Evolutionary conservation across 169 alveolate species (phyloP).

Genomic region (Plasmodium berghei): DNA sequence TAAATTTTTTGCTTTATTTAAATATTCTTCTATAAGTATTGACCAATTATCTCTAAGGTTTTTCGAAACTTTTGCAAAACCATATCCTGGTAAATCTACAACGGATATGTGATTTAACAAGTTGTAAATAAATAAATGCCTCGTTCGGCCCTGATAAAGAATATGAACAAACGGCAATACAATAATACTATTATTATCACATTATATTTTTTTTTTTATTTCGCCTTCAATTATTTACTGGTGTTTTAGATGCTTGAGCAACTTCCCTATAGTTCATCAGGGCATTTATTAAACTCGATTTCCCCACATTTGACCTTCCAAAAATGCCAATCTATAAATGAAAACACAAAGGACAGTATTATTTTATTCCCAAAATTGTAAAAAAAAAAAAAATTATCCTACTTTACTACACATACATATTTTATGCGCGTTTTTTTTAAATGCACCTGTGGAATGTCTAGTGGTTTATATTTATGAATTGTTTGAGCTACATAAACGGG

Average conservation of each 20-base stretch:
- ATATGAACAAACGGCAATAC: neutral
- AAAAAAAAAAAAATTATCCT: neutral
- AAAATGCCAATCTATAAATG: conserved; percentile 89
- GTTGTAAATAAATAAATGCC: conserved; percentile 89
- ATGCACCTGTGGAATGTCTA: conserved; percentile 86
- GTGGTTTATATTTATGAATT: conserved; percentile 84
- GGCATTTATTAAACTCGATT: conserved; percentile 93
- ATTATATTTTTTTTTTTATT: neutral
- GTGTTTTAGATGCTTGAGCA: conserved; percentile 88
- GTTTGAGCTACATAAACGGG: conserved; percentile 91
- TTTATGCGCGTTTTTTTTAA: neutral
- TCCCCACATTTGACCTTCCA: conserved; percentile 95
- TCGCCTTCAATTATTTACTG: conserved; percentile 75
- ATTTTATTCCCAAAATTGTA: neutral
- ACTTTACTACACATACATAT: neutral
- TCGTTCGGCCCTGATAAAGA: conserved; percentile 86
- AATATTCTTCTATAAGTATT: conserved; percentile 36
- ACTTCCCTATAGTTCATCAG: conserved; percentile 86
- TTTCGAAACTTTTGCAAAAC: conserved; percentile 86
- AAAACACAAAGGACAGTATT: neutral
- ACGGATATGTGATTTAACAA: conserved; percentile 84
- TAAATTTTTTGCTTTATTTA: conserved; percentile 76
- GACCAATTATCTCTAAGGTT: conserved; percentile 77
- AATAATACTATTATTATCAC: neutral
- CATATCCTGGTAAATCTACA: conserved; percentile 92